These are phyloP conservation scores for Besnoitia besnoiti DNA, from an alignment of 169 alveolate genomes.

Conservation along the genomic window DNA sequence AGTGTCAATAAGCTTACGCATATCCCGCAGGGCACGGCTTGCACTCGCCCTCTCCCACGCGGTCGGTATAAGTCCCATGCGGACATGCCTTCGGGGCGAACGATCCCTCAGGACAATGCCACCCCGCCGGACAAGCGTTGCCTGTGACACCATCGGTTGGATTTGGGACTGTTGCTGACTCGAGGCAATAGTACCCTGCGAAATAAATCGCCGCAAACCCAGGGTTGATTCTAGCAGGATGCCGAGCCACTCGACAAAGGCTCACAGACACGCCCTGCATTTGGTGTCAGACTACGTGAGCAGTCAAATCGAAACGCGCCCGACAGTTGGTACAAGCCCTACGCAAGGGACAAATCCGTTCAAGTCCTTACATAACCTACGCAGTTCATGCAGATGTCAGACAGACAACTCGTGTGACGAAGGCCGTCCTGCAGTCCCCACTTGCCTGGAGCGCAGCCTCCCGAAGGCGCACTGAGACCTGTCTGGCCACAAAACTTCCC, in stretches of 20 bases:
- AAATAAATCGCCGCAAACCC: not conserved
- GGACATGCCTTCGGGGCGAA: conserved; percentile 55
- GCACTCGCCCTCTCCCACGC: conserved; percentile 37
- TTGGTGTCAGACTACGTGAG: too few species aligned
- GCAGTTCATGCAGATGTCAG: too few species aligned
- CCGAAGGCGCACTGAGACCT: conserved; percentile 24
- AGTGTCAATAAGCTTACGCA: conserved; percentile 27
- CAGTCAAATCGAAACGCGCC: too few species aligned
- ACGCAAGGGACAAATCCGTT: too few species aligned
- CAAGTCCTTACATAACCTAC: too few species aligned
- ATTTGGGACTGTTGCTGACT: conserved; percentile 9
- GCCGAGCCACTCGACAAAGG: too few species aligned
- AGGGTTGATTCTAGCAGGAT: not conserved
- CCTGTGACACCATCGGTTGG: conserved; percentile 57
- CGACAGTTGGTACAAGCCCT: too few species aligned
- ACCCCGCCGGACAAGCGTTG: conserved; percentile 53
- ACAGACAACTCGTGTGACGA: too few species aligned
- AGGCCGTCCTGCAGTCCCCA: too few species aligned
- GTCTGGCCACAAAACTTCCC: conserved; percentile 46
- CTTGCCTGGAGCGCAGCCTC: conserved; percentile 27
- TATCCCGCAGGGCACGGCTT: conserved; percentile 58
- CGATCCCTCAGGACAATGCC: conserved; percentile 51
- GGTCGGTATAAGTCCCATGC: conserved; percentile 35
- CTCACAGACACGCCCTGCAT: too few species aligned
- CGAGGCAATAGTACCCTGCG: conserved; percentile 51